phyloP scores from a whole-genome alignment of 192 early-diverging fungal species.

The Kickxella alabastrina region DNA sequence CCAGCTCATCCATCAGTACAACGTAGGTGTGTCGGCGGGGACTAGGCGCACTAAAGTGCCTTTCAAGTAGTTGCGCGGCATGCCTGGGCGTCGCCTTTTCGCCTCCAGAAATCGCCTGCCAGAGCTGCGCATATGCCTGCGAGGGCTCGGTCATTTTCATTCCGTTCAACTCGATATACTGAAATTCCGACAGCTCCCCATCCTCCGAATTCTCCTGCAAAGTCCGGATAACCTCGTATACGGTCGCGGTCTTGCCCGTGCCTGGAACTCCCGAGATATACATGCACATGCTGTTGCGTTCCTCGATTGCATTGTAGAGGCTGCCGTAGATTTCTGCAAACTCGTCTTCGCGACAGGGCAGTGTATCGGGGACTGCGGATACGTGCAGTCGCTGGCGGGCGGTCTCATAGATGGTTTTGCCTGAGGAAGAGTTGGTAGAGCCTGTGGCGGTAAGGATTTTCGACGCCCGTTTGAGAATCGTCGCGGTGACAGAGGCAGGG shows the following conservation, averaged over 20 bases:
- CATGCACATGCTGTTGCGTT: constrained; percentile 78
- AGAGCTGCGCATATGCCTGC: constrained; percentile 81
- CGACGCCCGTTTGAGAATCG: constrained; percentile 20
- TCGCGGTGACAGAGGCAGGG: constrained; percentile 26
- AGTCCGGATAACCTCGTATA: constrained; percentile 74
- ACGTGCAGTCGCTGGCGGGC: constrained; percentile 83
- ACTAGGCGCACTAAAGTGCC: constrained; percentile 59
- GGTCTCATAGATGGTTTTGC: constrained; percentile 51
- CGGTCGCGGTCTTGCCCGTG: constrained; percentile 96
- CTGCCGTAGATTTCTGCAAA: constrained; percentile 76
- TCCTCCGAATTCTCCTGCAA: constrained; percentile 57
- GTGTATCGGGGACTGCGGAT: constrained; percentile 78
- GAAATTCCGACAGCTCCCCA: constrained; percentile 65
- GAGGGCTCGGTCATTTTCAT: constrained; percentile 94
- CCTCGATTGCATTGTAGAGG: constrained; percentile 74
- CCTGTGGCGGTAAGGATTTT: no score
- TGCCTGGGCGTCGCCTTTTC: constrained; percentile 65
- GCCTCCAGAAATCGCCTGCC: constrained; percentile 63
- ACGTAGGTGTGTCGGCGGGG: constrained; percentile 50
- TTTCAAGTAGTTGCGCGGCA: constrained; percentile 73
- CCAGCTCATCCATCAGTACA: constrained; percentile 95
- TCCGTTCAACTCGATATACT: constrained; percentile 94
- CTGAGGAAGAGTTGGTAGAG: no score
- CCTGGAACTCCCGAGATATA: constrained; percentile 97
- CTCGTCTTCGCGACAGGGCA: constrained; percentile 95